A percentile compares a stretch with the other conserved stretches of the same genome.
phyloP scores from a whole-genome alignment of 352 stramenopile species.

The Discostella stelligera region DNA sequence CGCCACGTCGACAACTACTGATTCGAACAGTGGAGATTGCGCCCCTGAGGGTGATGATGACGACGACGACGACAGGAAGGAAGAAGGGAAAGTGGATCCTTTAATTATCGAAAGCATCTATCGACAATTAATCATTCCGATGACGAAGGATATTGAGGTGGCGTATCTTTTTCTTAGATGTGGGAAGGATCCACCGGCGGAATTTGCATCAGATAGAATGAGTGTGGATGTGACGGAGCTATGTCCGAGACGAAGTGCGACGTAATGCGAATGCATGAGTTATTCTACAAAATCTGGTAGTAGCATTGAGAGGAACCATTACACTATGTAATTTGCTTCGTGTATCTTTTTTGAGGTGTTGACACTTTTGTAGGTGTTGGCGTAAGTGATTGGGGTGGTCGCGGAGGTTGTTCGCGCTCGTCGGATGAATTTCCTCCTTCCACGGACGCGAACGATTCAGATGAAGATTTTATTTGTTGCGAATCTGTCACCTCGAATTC shows the following conservation, averaged over 20 bases:
- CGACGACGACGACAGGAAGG: constrained; percentile 84
- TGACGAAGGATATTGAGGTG: constrained; percentile 99
- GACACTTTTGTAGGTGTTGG: background rate
- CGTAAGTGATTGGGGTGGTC: background rate
- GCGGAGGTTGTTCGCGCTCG: background rate
- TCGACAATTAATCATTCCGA: constrained; percentile 95
- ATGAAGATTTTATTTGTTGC: background rate
- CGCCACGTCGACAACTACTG: constrained; percentile 45
- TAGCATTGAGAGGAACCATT: background rate
- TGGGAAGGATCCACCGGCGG: constrained; percentile 63
- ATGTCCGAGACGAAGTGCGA: constrained; percentile 15
- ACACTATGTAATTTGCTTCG: background rate
- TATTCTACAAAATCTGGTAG: background rate
- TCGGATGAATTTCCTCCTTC: background rate
- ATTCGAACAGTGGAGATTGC: constrained; percentile 42
- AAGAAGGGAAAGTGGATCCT: constrained; percentile 91
- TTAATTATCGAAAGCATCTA: constrained; percentile 96
- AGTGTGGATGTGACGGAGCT: constrained; percentile 57
- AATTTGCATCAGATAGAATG: constrained; percentile 73
- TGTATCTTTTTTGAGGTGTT: constrained; percentile 3
- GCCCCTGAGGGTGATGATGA: constrained; percentile 78
- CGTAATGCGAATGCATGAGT: constrained; percentile 3
- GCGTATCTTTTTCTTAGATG: constrained; percentile 81
- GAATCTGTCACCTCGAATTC: constrained; percentile 14
- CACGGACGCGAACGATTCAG: background rate